Evolutionary conservation across 306 rosid species (phyloP).

Genomic region (Castanea sativa): DNA sequence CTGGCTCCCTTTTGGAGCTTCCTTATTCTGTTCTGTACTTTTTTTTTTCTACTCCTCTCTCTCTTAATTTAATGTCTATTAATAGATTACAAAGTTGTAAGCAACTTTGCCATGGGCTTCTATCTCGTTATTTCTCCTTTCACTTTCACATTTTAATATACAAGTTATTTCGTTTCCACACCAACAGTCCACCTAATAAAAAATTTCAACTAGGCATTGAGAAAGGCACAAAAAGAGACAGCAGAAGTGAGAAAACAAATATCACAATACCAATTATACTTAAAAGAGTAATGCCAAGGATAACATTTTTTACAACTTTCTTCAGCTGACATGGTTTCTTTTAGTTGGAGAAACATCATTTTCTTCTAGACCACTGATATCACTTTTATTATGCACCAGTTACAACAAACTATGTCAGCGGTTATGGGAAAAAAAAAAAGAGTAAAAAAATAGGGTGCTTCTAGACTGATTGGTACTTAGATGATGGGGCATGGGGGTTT

Average conservation of each 20-base stretch:
- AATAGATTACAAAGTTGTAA: background rate
- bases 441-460: too few relatives aligned
- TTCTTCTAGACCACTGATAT: too few relatives aligned
- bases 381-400: too few relatives aligned
- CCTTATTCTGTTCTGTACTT: background rate
- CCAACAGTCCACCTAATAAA: background rate
- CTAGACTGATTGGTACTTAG: too few relatives aligned
- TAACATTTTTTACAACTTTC: too few relatives aligned
- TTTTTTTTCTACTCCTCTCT: background rate
- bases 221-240: constrained; percentile 16
- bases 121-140: constrained; percentile 8
- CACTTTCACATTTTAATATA: background rate
- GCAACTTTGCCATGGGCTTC: constrained; percentile 14
- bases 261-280: background rate
- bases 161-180: background rate
- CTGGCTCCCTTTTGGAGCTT: background rate
- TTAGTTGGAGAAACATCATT: too few relatives aligned
- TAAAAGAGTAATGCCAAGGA: too few relatives aligned
- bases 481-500: too few relatives aligned
- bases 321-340: too few relatives aligned
- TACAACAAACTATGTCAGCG: too few relatives aligned
- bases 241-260: constrained; percentile 13
- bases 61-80: too few relatives aligned
- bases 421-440: too few relatives aligned
- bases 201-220: background rate